phyloP scores from a whole-genome alignment of 1,139 yeast genomes.

The Nakaseomyces sp. region DNA sequence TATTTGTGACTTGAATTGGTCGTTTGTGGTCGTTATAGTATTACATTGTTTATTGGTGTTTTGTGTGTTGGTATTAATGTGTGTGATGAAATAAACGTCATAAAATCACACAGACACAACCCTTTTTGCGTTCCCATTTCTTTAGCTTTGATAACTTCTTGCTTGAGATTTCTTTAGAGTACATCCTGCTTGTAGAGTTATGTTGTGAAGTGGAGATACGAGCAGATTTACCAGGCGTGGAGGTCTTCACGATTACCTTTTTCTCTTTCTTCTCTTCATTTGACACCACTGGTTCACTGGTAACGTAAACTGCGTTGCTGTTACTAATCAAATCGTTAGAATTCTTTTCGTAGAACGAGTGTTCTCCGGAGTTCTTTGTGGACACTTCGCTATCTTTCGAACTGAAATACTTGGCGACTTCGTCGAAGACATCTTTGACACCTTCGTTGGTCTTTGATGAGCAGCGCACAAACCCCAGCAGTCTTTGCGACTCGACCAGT shows the following conservation, averaged over 20 bases:
- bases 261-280: neutral
- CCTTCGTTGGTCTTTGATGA: slow-evolving; percentile 85
- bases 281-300: neutral
- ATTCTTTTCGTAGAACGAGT: neutral
- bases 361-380: neutral
- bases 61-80: neutral
- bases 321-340: neutral
- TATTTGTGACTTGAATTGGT: too few species aligned
- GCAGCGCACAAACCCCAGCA: slow-evolving; percentile 71
- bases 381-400: neutral
- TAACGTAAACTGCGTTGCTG: neutral
- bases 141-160: neutral
- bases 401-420: slow-evolving; percentile 46
- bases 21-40: too few species aligned
- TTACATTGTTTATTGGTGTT: too few species aligned
- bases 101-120: neutral
- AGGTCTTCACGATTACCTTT: too few species aligned
- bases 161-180: neutral
- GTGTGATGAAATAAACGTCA: neutral
- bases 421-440: slow-evolving; percentile 70
- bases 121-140: slow-evolving; percentile 1
- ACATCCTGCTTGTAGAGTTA: neutral
- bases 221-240: too few species aligned
- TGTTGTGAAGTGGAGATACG: neutral
- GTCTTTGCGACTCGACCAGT: slow-evolving; percentile 63